phyloP scores from a whole-genome alignment of 106 monocot species.

The Acorus gramineus region DNA sequence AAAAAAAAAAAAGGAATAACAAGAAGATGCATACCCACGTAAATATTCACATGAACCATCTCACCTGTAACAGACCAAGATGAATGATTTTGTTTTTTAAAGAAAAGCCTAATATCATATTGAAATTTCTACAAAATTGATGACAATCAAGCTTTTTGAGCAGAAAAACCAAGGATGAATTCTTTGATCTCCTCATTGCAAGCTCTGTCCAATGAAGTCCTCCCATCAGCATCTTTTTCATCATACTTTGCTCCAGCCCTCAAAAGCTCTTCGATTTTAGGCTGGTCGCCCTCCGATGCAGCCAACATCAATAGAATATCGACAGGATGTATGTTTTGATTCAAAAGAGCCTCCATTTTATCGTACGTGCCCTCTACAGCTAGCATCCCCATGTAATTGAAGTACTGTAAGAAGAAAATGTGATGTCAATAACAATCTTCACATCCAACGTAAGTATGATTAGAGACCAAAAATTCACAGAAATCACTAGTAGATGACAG shows the following conservation, averaged over 20 bases:
- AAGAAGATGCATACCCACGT: too few relatives aligned
- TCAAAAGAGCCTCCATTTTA: conserved; percentile 67
- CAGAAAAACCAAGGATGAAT: conserved; percentile 44
- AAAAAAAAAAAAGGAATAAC: too few relatives aligned
- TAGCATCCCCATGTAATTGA: conserved; percentile 89
- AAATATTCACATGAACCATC: too few relatives aligned
- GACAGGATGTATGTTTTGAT: conserved; percentile 66
- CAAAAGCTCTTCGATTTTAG: conserved; percentile 79
- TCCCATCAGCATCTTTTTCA: conserved; percentile 54
- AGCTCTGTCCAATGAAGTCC: conserved; percentile 59
- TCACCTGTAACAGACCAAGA: too few relatives aligned
- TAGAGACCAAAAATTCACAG: too few relatives aligned
- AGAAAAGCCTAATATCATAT: too few relatives aligned
- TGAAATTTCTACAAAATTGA: too few relatives aligned
- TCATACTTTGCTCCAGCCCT: conserved; percentile 67
- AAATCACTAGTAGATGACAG: too few relatives aligned
- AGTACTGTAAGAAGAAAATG: conserved; percentile 42
- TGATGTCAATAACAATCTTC: too few relatives aligned
- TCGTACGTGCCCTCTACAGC: conserved; percentile 71
- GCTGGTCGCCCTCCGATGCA: conserved; percentile 63
- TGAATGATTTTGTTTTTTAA: too few relatives aligned
- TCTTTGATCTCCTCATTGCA: conserved; percentile 46
- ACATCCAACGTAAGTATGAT: too few relatives aligned
- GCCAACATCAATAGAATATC: conserved; percentile 88
- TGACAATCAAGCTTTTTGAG: conserved; percentile 18